Base-by-base conservation (phyloP, 257 asterid genomes). In the Sherardia arvensis region DNA sequence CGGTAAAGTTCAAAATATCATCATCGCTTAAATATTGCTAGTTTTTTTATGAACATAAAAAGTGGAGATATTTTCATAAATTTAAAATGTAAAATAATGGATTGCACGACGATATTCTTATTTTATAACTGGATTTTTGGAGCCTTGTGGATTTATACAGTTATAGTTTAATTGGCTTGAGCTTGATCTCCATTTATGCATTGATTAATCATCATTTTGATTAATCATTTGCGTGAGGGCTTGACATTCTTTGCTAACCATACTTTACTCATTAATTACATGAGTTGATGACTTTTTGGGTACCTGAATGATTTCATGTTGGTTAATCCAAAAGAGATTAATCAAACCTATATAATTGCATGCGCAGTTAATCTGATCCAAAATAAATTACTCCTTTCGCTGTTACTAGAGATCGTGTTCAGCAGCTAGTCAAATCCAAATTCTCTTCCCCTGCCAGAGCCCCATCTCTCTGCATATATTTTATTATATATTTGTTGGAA, bases 91-190 rank as follows among this genome's bases (percentile, higher is more conserved):
- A n/a, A n/a, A n/a, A n/a, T n/a, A n/a, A n/a, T n/a, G n/a, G n/a
- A n/a, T n/a, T n/a, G n/a, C n/a, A n/a, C n/a, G n/a, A n/a, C n/a
- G n/a, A n/a, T n/a, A n/a, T n/a, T n/a, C n/a, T n/a, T n/a, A n/a
- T n/a, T n/a, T n/a, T n/a, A 11, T 75, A 84, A 78, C 76, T 83
- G 82, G 77, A 73, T 66, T 66, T 74, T 83, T 79, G 85, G 88
- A 78, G 33, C 66, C 54, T 68, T 60, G 64, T 60, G 81, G 57
- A 67, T 45, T 56, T 75, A 53, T 62, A 58, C 53, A 79, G 55
- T 18, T 2, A 8, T n/a, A 7, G 20, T 18, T 21, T 49, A 18
- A 7, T 49, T 18, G 26, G 56, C 14, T 11, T 25, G 26, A n/a
- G 20, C 27, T 49, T 49, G 8, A 26, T 20, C 25, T n/a, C 25